Evolutionary conservation across 1,284 basidiomycete genomes (phyloP), one percentile per base, ranked within the genome.

Genomic region (Megacollybia platyphylla): DNA sequence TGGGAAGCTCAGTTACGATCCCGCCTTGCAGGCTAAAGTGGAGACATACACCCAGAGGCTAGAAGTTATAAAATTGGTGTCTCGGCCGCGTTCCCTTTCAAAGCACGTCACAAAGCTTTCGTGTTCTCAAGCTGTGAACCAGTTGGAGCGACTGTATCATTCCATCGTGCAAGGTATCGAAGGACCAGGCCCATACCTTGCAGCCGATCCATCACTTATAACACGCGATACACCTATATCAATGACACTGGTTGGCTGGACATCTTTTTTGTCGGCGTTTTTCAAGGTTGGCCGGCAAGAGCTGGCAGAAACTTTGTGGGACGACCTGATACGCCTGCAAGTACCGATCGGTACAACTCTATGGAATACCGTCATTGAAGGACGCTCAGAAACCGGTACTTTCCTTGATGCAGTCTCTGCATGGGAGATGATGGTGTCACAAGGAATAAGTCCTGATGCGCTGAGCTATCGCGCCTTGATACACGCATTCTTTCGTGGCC

Each of bases 341-440:
- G 55, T 79, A 15, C 58, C 48, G 30, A 74, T 74, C 11, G 65
- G 67, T 1, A 56, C 70, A 7, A 60, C 63, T 17, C 65, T 73
- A 46, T 86, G 79, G 80, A 83, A 74, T 18, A 68, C 74, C 11
- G 65, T 84, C 35, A 60, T 87, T 37, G 72, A 78, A 44, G 71
- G 75, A 5, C 76, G 76, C 49, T 73, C 65, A 26, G 58, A 67
- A 40, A 57, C 64, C 15, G 63, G 68, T 15, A 63, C 70, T 40
- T 55, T 64, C 9, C 58, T 67, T 7, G 64, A 73, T 39, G 73
- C 74, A 1, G 51, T 73, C 32, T 57, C 54, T 11, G 65, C 71
- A 2, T 87, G 83, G 82, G 56, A 68, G 13, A 52, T 67, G 44
- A 85, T 88, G 80, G 47, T 59, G 29, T 52, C 63, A 7, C 57